Percentiles rank a stretch among this genome's conserved stretches.
These are phyloP conservation scores for Ceratocystis variospora DNA, from an alignment of 2,329 filamentous ascomycete genomes.

Conservation along the genomic window DNA sequence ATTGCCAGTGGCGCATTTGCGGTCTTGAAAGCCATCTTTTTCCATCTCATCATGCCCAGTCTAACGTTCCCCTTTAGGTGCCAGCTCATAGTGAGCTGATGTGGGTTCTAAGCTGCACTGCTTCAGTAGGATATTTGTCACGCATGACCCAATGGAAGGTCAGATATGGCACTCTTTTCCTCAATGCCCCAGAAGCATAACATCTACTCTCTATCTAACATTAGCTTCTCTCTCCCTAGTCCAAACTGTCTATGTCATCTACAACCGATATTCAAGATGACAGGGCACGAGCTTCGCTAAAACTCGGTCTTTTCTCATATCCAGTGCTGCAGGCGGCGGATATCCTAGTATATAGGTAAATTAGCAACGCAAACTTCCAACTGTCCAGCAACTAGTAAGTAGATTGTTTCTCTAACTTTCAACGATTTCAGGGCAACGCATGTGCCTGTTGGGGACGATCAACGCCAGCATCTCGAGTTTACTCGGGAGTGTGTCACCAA, in stretches of 20 bases:
- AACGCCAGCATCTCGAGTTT: constrained; percentile 87
- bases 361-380: not conserved
- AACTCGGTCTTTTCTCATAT: constrained; percentile 87
- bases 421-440: constrained; percentile 58
- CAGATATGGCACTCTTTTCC: constrained; percentile 9
- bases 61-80: constrained; percentile 36
- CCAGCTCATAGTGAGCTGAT: constrained; percentile 76
- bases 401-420: constrained; percentile 9
- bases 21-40: not conserved
- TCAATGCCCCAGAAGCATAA: not conserved
- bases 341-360: constrained; percentile 66
- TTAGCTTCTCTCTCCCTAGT: constrained; percentile 33
- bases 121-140: constrained; percentile 83
- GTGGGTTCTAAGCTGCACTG: constrained; percentile 90
- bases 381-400: not conserved
- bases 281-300: constrained; percentile 47
- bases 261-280: constrained; percentile 45
- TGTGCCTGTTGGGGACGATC: constrained; percentile 93
- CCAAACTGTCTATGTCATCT: constrained; percentile 54
- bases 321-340: constrained; percentile 92
- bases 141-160: constrained; percentile 99
- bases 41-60: not conserved
- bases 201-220: not conserved
- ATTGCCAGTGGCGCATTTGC: not conserved
- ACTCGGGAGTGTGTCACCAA: constrained; percentile 70